These are phyloP conservation scores for Trichosanthes truncata DNA, from an alignment of 306 rosid genomes.

Conservation along the genomic window DNA sequence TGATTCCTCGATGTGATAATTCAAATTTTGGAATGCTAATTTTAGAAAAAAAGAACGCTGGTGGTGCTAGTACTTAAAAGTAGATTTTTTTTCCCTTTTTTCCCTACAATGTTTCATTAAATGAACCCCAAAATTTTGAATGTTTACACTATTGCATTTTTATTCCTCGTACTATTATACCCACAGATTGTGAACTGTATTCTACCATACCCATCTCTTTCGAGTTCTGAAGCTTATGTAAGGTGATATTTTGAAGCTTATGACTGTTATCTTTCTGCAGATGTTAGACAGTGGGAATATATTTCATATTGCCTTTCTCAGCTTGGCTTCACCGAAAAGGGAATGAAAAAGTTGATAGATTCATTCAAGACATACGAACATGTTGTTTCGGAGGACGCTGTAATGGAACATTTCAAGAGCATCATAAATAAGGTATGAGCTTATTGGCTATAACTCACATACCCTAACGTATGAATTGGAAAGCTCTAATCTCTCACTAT, in stretches of 20 bases:
- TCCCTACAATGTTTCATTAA: background rate
- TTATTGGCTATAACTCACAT: background rate
- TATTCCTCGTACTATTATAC: background rate
- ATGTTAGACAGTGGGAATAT: conserved; percentile 65
- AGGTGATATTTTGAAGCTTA: background rate
- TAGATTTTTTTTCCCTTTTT: background rate
- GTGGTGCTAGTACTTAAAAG: background rate
- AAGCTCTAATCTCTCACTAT: background rate
- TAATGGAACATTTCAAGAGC: conserved; percentile 65
- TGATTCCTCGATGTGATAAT: background rate
- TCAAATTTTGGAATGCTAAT: background rate
- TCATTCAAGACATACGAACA: conserved; percentile 77
- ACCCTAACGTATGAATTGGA: background rate
- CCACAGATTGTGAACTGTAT: background rate
- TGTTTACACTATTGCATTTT: background rate
- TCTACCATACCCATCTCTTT: background rate
- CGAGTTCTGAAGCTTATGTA: too few species aligned
- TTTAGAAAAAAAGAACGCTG: background rate
- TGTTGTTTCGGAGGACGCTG: conserved; percentile 70
- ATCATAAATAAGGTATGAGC: conserved; percentile 69
- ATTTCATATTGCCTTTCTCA: conserved; percentile 94
- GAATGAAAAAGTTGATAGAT: conserved; percentile 80
- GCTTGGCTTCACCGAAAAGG: conserved; percentile 87
- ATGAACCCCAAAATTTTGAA: background rate
- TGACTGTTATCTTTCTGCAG: conserved; percentile 29